These are phyloP conservation scores for Raphanus hybrid DNA, from an alignment of 441 rosid genomes.

Conservation along the genomic window DNA sequence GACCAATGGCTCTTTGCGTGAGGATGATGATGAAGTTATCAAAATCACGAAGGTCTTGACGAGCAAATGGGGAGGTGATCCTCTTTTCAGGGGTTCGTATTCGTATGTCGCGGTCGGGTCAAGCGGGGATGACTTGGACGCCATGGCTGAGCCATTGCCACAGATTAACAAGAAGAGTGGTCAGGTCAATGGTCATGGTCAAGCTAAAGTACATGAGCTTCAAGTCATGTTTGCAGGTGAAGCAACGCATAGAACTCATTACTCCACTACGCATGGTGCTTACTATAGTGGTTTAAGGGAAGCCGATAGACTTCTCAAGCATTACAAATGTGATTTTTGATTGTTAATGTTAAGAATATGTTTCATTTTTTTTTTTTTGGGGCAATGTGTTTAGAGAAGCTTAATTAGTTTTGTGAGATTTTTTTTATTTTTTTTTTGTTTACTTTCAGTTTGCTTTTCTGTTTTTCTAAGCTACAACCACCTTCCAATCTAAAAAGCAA, in stretches of 20 bases:
- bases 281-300: slow-evolving; percentile 96
- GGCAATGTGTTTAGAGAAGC: slow-evolving; percentile 47
- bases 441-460: slow-evolving; percentile 33
- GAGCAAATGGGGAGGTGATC: no score
- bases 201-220: slow-evolving; percentile 44
- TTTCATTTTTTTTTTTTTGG: slow-evolving; percentile 15
- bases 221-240: slow-evolving; percentile 98
- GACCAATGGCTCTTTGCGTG: slow-evolving; percentile 48
- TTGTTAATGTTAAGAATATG: slow-evolving; percentile 43
- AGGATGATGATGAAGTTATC: slow-evolving; percentile 36
- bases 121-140: slow-evolving; percentile 84
- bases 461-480: slow-evolving; percentile 23
- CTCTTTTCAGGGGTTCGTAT: slow-evolving; percentile 76
- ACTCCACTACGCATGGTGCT: slow-evolving; percentile 98
- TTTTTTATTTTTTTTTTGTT: slow-evolving; percentile 45
- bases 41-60: slow-evolving; percentile 43
- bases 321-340: slow-evolving; percentile 64
- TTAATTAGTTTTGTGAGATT: slow-evolving; percentile 44
- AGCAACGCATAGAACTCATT: slow-evolving; percentile 96
- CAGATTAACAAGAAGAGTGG: slow-evolving; percentile 36
- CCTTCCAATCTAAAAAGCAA: slow-evolving; percentile 34
- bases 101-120: slow-evolving; percentile 89
- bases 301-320: slow-evolving; percentile 95
- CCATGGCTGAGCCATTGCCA: slow-evolving; percentile 90
- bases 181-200: slow-evolving; percentile 31